Evolutionary conservation across 768 basidiomycete species (phyloP), one percentile per base, ranked within the genome.

Genomic region (Leccinum barrowsii): DNA sequence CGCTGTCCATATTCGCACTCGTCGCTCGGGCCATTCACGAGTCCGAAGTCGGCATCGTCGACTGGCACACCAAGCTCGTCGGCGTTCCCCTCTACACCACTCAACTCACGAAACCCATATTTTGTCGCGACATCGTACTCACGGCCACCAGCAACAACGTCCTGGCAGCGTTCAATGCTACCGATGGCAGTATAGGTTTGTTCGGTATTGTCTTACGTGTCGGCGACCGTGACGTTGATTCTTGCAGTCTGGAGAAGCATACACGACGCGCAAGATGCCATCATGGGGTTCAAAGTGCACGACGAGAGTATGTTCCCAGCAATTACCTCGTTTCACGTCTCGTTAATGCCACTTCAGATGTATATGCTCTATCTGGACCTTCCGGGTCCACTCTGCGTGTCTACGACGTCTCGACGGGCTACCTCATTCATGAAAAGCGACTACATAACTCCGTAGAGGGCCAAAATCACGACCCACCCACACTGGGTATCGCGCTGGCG

Each of bases 51-150:
- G 90, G 91, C 47, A 75, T 89, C 47, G 80, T 94, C 48, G 94
- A 96, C 77, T 98, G 94, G 94, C 82, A 97, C 73, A 89, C 85
- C 64, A 73, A 79, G 13, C 80, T 89, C 28, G 76, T 92, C 56
- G 94, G 94, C 15, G 80, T 88, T 4, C 90, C 92, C 1, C 76
- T 86, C 4, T 71, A 79, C 34, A 74, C 78, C 8, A 77, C 83
- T 2, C 68, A 64, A 0, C 66, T 78, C 17, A 82, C 81, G 1
- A 76, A 86, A 6, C 92, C 93, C 0, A 70, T 77, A 8, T 85
- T 93, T 63, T 82, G 83, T 62, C 68, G 76, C 58, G 83, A 77
- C 59, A 60, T 86, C n/a, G 68, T 93, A 19, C 67, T 92, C 40
- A 81, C 85, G 2, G 85, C 85, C 2, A 92, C 91, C 0, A 72